Evolutionary conservation across 1,284 basidiomycete species (phyloP).

Genomic region (Filobasidium uniguttulatum): DNA sequence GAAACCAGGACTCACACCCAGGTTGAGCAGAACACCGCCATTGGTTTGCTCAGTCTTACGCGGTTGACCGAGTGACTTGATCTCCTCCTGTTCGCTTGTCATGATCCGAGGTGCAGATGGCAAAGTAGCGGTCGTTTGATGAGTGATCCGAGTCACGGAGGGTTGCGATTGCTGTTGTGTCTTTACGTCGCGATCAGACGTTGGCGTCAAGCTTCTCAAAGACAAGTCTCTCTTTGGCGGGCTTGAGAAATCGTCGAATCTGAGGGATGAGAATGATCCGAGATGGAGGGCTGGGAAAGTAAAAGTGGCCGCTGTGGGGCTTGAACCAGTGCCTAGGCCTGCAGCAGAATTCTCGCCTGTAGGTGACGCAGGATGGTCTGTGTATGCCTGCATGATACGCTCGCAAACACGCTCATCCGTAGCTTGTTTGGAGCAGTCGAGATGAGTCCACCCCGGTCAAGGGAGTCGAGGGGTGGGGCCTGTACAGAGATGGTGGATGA

Average conservation of each 20-base stretch:
- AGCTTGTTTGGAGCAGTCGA: too few relatives aligned
- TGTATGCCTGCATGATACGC: too few relatives aligned
- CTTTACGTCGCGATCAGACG: neutral
- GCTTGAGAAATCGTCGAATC: neutral
- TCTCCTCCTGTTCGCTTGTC: neutral
- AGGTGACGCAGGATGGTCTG: too few relatives aligned
- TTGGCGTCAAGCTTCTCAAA: neutral
- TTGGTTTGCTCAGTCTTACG: too few relatives aligned
- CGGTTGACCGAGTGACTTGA: neutral
- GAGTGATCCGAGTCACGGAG: neutral
- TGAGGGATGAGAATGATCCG: conserved; percentile 7
- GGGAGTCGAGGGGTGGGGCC: too few relatives aligned
- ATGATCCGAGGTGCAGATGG: neutral
- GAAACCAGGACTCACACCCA: too few relatives aligned
- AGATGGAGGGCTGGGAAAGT: conserved; percentile 7
- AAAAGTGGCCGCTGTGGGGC: neutral
- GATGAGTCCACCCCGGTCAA: too few relatives aligned
- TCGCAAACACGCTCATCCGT: too few relatives aligned
- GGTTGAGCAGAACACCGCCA: too few relatives aligned
- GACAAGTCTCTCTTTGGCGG: neutral
- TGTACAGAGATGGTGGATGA: too few relatives aligned
- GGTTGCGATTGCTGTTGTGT: neutral
- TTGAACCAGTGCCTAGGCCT: too few relatives aligned
- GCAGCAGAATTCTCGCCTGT: too few relatives aligned
- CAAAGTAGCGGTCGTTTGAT: neutral